These are phyloP conservation scores for Plantago major DNA, from an alignment of 257 asterid genomes.

Conservation along the genomic window DNA sequence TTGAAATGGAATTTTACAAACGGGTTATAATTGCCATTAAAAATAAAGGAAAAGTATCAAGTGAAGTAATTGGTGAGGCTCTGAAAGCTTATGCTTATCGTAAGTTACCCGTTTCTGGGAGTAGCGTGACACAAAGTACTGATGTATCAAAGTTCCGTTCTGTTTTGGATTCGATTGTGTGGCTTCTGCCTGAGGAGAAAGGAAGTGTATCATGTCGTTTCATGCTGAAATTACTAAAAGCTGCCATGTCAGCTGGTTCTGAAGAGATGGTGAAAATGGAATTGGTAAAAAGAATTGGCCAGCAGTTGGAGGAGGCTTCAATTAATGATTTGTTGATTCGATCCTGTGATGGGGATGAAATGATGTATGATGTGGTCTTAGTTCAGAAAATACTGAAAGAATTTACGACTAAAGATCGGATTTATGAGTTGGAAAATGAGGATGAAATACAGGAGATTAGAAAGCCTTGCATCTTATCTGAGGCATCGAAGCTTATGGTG, in stretches of 20 bases:
- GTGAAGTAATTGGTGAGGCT: conserved; percentile 84
- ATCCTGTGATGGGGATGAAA: conserved; percentile 46
- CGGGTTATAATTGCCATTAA: conserved; percentile 49
- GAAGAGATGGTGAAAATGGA: conserved; percentile 51
- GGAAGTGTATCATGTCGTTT: conserved; percentile 75
- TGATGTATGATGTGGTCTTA: conserved; percentile 45
- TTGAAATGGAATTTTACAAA: conserved; percentile 70
- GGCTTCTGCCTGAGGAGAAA: conserved; percentile 76
- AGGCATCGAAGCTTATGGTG: conserved; percentile 97
- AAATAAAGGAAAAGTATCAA: conserved; percentile 44
- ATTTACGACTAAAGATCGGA: conserved; percentile 51
- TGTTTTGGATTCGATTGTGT: conserved; percentile 59
- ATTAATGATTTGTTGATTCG: conserved; percentile 70
- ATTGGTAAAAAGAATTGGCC: conserved; percentile 67
- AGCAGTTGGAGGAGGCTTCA: conserved; percentile 86
- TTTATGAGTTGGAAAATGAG: conserved; percentile 35
- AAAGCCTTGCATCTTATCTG: conserved; percentile 77
- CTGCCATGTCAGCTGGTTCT: conserved; percentile 56
- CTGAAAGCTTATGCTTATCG: conserved; percentile 75
- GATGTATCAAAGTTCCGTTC: conserved; percentile 50
- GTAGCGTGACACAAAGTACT: conserved; percentile 40
- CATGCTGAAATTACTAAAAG: conserved; percentile 79
- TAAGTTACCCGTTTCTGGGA: conserved; percentile 62
- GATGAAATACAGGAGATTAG: conserved; percentile 63
- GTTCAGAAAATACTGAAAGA: conserved; percentile 67